A percentile compares a stretch with the other conserved stretches of the same genome.
Evolutionary conservation across 2,329 filamentous ascomycete genomes (phyloP).

Genomic region (Graphilbum fragrans): DNA sequence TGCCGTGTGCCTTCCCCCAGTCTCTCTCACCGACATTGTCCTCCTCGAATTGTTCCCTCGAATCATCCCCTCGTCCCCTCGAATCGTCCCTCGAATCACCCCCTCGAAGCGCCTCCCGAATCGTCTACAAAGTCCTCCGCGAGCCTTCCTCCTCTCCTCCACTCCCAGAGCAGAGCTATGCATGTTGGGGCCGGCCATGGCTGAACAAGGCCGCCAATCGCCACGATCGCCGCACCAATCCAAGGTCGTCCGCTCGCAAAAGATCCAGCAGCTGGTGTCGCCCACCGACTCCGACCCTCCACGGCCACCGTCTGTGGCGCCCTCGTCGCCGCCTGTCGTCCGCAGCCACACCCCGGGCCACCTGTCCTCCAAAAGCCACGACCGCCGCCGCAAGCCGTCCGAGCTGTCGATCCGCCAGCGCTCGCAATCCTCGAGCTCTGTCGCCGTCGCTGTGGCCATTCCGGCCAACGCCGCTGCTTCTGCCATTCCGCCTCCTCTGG

Average conservation of each 20-base stretch:
- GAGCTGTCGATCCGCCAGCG: slow-evolving; percentile 42
- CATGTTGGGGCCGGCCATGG: slow-evolving; percentile 23
- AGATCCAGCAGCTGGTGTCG: slow-evolving; percentile 27
- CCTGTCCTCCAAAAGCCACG: slow-evolving; percentile 44
- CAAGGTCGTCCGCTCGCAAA: slow-evolving; percentile 40
- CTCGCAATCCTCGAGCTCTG: slow-evolving; percentile 33
- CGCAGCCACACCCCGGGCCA: slow-evolving; percentile 53
- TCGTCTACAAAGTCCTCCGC: too few species aligned
- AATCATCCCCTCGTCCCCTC: too few species aligned
- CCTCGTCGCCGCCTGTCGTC: slow-evolving; percentile 18
- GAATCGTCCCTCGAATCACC: too few species aligned
- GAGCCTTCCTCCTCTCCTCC: not conserved
- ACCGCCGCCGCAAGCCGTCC: slow-evolving; percentile 35
- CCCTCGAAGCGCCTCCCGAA: too few species aligned
- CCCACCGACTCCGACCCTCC: slow-evolving; percentile 10
- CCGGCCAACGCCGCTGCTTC: not conserved
- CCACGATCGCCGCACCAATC: slow-evolving; percentile 25
- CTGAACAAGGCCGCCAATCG: slow-evolving; percentile 24
- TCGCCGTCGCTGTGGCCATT: not conserved
- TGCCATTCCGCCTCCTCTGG: slow-evolving; percentile 1
- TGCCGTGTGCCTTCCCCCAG: too few species aligned
- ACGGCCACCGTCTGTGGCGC: not conserved
- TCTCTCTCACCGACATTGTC: not conserved
- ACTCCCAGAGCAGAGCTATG: slow-evolving; percentile 12
- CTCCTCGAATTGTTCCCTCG: too few species aligned